Base-by-base conservation (phyloP, 768 basidiomycete genomes). In the Pulveroboletus ravenelii region DNA sequence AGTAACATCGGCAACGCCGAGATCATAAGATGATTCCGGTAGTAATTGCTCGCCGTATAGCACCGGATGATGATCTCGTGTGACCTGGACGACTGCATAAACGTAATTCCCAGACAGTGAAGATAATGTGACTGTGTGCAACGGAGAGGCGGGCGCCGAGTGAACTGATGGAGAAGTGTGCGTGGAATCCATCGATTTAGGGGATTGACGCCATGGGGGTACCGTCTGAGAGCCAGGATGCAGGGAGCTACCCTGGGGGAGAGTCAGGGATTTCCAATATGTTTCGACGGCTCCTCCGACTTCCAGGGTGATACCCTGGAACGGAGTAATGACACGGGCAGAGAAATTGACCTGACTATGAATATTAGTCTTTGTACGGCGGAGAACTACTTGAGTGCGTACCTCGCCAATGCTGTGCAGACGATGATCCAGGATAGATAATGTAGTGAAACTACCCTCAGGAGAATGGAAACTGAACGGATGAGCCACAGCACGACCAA, bases 211-310 rank as follows among this genome's bases (percentile, higher is more conserved):
- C 67, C 67, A 68, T 7, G 66, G 68, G 38, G 73, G 68, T 47
- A 65, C 67, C 40, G 62, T 71, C 56, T 67, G 71, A 56, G 31
- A 74, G 63, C 44, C 61, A 66, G 50, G 65, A 63, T 47, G 59
- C 62, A 55, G 62, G 47, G 43, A 62, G 47, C 40, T 66, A 46
- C 64, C 58, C 55, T 63, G 62, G 9, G 65, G 55, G 43, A 68
- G 15, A 56, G 68, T 56, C 65, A 69, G 14, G 70, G 93, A 94
- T 71, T 97, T 98, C 96, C 96, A 99, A 67, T 99, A 99, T 0
- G 95, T 99, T 72, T 98, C 94, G 27, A 98, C 80, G 45, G 89
- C 84, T 23, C 96, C 95, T 20, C 93, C 94, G 48, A 97, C 87
- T 70, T 94, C 91, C 12, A 98, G 77, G 50, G 92, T 92, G 43